These are phyloP conservation scores for Niebla homalea DNA, from an alignment of 495 filamentous ascomycete genomes.

Conservation along the genomic window DNA sequence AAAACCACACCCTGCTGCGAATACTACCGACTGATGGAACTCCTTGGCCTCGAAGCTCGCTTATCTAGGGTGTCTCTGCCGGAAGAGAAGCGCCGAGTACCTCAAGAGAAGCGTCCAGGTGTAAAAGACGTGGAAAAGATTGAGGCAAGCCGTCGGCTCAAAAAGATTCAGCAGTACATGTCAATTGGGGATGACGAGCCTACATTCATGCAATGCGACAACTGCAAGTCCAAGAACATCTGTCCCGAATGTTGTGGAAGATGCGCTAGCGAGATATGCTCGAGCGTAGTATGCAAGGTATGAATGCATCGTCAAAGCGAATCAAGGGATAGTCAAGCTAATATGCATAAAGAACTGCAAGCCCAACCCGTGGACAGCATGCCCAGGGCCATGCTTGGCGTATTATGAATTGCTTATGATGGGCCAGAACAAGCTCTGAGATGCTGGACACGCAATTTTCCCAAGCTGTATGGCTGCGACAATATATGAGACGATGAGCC, in stretches of 20 bases:
- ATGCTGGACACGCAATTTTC: too few species aligned
- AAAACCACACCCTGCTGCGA: neutral
- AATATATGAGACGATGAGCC: too few species aligned
- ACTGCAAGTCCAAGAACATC: slow-evolving; percentile 16
- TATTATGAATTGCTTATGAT: too few species aligned
- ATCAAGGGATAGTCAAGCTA: neutral
- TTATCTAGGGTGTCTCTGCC: too few species aligned
- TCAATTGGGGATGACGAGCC: slow-evolving; percentile 2
- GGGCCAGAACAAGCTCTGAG: too few species aligned
- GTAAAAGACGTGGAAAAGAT: neutral
- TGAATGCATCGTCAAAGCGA: neutral
- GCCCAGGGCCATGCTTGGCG: neutral
- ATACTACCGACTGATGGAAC: neutral
- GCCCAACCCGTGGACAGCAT: slow-evolving; percentile 4
- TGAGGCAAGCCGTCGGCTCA: neutral
- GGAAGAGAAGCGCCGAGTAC: too few species aligned
- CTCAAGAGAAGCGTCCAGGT: too few species aligned
- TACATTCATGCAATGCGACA: slow-evolving; percentile 21
- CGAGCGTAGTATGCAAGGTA: slow-evolving; percentile 24
- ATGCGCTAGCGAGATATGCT: slow-evolving; percentile 21
- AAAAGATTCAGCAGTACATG: neutral
- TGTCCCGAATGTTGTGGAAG: slow-evolving; percentile 23
- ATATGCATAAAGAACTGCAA: slow-evolving; percentile 19
- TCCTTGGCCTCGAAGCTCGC: neutral
- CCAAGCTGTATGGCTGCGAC: too few species aligned